phyloP scores from a whole-genome alignment of 2,329 filamentous ascomycete genomes.

The Blastomyces percursus region DNA sequence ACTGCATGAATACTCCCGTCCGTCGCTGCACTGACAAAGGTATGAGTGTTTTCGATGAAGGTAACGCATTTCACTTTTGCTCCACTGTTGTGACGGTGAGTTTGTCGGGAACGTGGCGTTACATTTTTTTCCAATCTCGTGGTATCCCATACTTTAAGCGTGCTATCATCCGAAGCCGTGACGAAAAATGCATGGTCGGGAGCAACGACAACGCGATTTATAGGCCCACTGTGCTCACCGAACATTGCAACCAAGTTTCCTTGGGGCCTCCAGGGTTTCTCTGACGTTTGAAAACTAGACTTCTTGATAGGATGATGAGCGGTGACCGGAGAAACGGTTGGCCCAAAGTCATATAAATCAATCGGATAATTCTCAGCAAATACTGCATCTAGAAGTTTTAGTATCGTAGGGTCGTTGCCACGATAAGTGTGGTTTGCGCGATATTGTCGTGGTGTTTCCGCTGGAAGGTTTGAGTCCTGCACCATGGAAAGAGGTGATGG shows the following conservation, averaged over 20 bases:
- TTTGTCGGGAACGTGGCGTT: slow-evolving; percentile 74
- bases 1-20: slow-evolving; percentile 88
- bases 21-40: slow-evolving; percentile 79
- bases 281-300: slow-evolving; percentile 41
- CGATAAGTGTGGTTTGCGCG: slow-evolving; percentile 69
- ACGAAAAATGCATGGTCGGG: slow-evolving; percentile 93
- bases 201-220: slow-evolving; percentile 71
- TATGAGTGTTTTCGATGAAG: slow-evolving; percentile 89
- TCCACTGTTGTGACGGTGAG: slow-evolving; percentile 61
- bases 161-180: slow-evolving; percentile 83
- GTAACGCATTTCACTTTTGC: slow-evolving; percentile 69
- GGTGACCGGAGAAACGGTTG: slow-evolving; percentile 60
- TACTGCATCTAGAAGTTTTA: slow-evolving; percentile 67
- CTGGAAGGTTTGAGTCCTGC: slow-evolving; percentile 17
- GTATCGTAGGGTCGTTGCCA: slow-evolving; percentile 57
- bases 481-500: slow-evolving; percentile 30
- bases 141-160: slow-evolving; percentile 88
- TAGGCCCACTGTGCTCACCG: slow-evolving; percentile 70
- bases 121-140: slow-evolving; percentile 83
- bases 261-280: slow-evolving; percentile 68
- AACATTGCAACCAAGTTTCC: slow-evolving; percentile 80
- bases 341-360: slow-evolving; percentile 59
- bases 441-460: slow-evolving; percentile 34
- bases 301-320: slow-evolving; percentile 42
- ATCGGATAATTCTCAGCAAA: slow-evolving; percentile 57